These are phyloP conservation scores for Podila horticola DNA, from an alignment of 192 early-diverging fungal genomes.

Conservation along the genomic window DNA sequence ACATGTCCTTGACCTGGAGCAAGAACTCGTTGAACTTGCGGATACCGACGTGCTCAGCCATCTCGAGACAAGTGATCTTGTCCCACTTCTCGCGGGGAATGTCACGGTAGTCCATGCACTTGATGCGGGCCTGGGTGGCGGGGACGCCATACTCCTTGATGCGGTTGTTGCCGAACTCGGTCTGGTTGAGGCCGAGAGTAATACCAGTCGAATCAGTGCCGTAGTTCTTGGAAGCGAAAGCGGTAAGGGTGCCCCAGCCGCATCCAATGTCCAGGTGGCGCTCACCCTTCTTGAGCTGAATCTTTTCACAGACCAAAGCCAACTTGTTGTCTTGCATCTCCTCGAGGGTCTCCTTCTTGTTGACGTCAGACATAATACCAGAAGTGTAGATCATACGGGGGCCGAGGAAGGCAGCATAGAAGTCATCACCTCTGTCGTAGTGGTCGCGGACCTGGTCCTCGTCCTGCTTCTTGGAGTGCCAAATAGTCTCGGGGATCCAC, in stretches of 20 bases:
- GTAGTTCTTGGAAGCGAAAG: slow-evolving; percentile 90
- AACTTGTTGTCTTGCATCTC: slow-evolving; percentile 97
- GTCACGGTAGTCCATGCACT: slow-evolving; percentile 99
- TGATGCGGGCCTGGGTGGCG: slow-evolving; percentile 74
- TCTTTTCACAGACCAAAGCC: slow-evolving; percentile 86
- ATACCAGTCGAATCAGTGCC: slow-evolving; percentile 92
- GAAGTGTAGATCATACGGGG: slow-evolving; percentile 97
- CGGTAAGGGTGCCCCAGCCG: slow-evolving; percentile 95
- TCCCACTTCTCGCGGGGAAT: slow-evolving; percentile 93
- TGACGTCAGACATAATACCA: slow-evolving; percentile 84
- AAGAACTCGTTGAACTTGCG: slow-evolving; percentile 92
- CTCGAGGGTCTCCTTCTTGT: slow-evolving; percentile 86
- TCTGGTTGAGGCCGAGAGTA: slow-evolving; percentile 93
- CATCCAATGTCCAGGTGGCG: slow-evolving; percentile 97
- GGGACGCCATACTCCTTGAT: slow-evolving; percentile 85
- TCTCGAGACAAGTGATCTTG: slow-evolving; percentile 98
- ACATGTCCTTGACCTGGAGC: slow-evolving; percentile 90
- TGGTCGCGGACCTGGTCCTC: slow-evolving; percentile 97
- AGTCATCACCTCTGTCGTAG: slow-evolving; percentile 99
- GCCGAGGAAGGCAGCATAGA: slow-evolving; percentile 95
- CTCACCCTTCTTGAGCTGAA: slow-evolving; percentile 87
- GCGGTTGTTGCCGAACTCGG: slow-evolving; percentile 86
- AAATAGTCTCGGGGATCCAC: slow-evolving; percentile 97
- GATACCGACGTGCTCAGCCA: slow-evolving; percentile 99
- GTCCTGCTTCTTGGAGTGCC: slow-evolving; percentile 98